Evolutionary conservation across 306 rosid genomes (phyloP).

Genomic region (Casuarina equisetifolia): DNA sequence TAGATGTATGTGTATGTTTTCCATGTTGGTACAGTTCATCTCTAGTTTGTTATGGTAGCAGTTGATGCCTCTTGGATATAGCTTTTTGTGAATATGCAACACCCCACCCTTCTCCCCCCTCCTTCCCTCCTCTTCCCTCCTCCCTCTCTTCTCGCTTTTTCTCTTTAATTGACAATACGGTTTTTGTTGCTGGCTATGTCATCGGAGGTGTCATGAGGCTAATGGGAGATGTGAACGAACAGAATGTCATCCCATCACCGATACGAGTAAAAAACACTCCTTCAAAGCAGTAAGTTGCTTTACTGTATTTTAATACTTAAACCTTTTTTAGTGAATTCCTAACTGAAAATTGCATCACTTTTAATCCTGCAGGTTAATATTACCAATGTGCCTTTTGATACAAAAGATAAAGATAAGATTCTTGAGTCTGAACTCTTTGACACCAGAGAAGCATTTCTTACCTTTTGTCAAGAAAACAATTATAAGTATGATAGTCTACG

Average conservation of each 20-base stretch:
- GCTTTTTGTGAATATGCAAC: too few relatives aligned
- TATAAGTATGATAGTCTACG: constrained; percentile 95
- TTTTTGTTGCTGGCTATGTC: not conserved
- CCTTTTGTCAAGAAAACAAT: constrained; percentile 98
- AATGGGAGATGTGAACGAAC: constrained; percentile 87
- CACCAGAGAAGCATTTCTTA: constrained; percentile 96
- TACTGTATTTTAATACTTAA: constrained; percentile 18
- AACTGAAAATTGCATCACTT: not conserved
- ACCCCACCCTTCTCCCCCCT: too few relatives aligned
- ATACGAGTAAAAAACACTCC: constrained; percentile 81
- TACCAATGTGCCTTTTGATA: constrained; percentile 66
- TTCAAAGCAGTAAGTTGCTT: constrained; percentile 58
- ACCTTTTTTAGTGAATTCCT: not conserved
- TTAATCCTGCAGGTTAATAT: constrained; percentile 61
- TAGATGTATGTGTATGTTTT: not conserved
- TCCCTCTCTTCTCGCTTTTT: too few relatives aligned
- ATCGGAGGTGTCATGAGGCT: constrained; percentile 53
- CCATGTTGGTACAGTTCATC: too few relatives aligned
- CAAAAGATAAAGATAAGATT: constrained; percentile 91
- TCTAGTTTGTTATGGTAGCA: too few relatives aligned
- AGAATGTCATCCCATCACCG: constrained; percentile 84
- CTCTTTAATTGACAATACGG: not conserved
- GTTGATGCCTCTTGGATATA: too few relatives aligned
- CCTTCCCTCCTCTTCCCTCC: too few relatives aligned
- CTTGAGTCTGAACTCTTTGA: constrained; percentile 99